A percentile compares a stretch with the other conserved stretches of the same genome.
Evolutionary conservation across 2,329 filamentous ascomycete species (phyloP).

Genomic region (Lasiodiplodia theobromae): DNA sequence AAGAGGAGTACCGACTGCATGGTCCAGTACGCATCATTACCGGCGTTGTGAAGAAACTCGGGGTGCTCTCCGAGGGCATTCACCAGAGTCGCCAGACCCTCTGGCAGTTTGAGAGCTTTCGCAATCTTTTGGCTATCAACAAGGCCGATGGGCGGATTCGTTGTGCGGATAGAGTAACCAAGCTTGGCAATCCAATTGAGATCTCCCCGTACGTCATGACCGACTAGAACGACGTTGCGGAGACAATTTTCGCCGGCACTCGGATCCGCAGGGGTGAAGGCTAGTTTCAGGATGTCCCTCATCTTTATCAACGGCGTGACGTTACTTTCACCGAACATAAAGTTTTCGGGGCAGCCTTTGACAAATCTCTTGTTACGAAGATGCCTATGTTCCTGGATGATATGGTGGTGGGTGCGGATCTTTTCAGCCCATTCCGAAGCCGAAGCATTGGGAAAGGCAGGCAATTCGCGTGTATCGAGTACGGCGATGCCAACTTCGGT

Average conservation of each 20-base stretch:
- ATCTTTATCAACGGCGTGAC: slow-evolving; percentile 52
- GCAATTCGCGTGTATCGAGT: slow-evolving; percentile 72
- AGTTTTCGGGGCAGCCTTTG: slow-evolving; percentile 73
- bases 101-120: slow-evolving; percentile 38
- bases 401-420: slow-evolving; percentile 77
- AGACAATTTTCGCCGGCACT: slow-evolving; percentile 34
- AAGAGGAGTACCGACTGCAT: slow-evolving; percentile 70
- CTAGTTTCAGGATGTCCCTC: background rate
- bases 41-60: slow-evolving; percentile 79
- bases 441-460: slow-evolving; percentile 62
- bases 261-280: slow-evolving; percentile 32
- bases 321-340: slow-evolving; percentile 74
- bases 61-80: slow-evolving; percentile 67
- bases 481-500: slow-evolving; percentile 88
- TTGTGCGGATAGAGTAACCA: slow-evolving; percentile 63
- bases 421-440: slow-evolving; percentile 71
- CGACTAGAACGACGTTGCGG: slow-evolving; percentile 71
- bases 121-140: slow-evolving; percentile 14
- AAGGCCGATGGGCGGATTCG: slow-evolving; percentile 62
- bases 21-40: slow-evolving; percentile 85
- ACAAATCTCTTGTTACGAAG: slow-evolving; percentile 74
- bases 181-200: slow-evolving; percentile 70
- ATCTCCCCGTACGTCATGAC: slow-evolving; percentile 75
- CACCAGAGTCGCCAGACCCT: slow-evolving; percentile 68
- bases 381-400: slow-evolving; percentile 72